Evolutionary conservation across 2,329 filamentous ascomycete genomes (phyloP).

Genomic region (Ophiostoma triangulosporum): DNA sequence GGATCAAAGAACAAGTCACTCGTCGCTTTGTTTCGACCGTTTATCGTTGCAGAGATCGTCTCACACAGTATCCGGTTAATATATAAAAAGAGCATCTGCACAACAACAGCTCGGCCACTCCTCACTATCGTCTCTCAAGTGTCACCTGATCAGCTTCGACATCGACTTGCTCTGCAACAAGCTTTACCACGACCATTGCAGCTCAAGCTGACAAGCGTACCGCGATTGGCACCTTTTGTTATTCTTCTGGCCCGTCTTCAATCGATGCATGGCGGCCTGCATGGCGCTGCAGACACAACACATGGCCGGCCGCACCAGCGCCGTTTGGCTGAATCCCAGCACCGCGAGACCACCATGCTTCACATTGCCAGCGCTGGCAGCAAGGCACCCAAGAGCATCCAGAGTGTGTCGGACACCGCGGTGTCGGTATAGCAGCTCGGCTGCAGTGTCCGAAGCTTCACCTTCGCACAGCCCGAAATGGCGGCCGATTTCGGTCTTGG

Average conservation of each 20-base stretch:
- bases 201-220: background rate
- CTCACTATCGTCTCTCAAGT: background rate
- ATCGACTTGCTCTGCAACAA: background rate
- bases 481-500: constrained; percentile 49
- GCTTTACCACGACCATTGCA: background rate
- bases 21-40: no score
- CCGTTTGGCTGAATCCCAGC: constrained; percentile 4
- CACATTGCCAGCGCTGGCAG: background rate
- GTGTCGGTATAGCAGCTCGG: background rate
- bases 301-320: constrained; percentile 7
- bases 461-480: constrained; percentile 26
- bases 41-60: no score
- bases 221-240: background rate
- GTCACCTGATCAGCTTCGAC: background rate
- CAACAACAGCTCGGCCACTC: background rate
- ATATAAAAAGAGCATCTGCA: no score
- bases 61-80: no score
- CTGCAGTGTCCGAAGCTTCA: background rate
- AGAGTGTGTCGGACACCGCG: background rate
- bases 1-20: no score
- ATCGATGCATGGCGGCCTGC: constrained; percentile 7
- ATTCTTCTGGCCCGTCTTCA: background rate
- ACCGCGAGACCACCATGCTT: background rate
- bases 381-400: background rate
- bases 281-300: constrained; percentile 6